Percentiles rank a stretch among this genome's conserved stretches.
Conservation (phyloP, 306 rosid genomes). For the Begonia masoniana region DNA sequence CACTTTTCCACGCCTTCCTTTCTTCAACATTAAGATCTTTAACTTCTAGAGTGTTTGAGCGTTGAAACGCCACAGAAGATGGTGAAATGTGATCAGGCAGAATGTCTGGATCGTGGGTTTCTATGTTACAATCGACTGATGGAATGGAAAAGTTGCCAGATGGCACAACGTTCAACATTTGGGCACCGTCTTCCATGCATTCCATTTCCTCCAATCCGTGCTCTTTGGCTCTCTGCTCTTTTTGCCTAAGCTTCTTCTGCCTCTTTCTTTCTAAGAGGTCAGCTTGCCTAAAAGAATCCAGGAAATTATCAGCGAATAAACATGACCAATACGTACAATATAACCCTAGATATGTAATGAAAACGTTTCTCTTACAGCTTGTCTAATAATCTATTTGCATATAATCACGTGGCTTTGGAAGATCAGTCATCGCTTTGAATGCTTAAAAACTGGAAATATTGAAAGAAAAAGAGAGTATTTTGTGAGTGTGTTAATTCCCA, state of each 20-base stretch:
- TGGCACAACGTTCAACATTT: slow-evolving; percentile 19
- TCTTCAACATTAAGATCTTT: slow-evolving; percentile 28
- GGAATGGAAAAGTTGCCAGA: slow-evolving; percentile 28
- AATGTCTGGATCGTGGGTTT: slow-evolving; percentile 16
- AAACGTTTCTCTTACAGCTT: too few species aligned
- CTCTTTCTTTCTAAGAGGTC: slow-evolving; percentile 60
- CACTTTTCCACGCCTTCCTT: slow-evolving; percentile 19
- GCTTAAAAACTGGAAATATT: too few species aligned
- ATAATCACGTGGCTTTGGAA: too few species aligned
- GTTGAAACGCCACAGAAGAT: slow-evolving; percentile 19
- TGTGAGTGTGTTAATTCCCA: too few species aligned
- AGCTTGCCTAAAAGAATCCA: slow-evolving; percentile 41
- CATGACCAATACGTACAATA: too few species aligned
- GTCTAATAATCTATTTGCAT: too few species aligned
- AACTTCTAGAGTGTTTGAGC: slow-evolving; percentile 25
- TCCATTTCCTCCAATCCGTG: slow-evolving; percentile 28
- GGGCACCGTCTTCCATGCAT: slow-evolving; percentile 21
- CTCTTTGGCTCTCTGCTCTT: slow-evolving; percentile 55
- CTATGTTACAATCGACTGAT: slow-evolving; percentile 22
- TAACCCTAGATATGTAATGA: too few species aligned
- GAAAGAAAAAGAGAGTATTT: too few species aligned
- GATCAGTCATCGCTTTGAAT: too few species aligned
- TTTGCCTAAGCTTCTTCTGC: slow-evolving; percentile 70
- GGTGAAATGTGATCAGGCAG: slow-evolving; percentile 20
- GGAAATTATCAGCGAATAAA: slow-evolving; percentile 1